Evolutionary conservation across 1,284 basidiomycete genomes (phyloP), one percentile per base, ranked within the genome.

Genomic region (Trametes polyzona): DNA sequence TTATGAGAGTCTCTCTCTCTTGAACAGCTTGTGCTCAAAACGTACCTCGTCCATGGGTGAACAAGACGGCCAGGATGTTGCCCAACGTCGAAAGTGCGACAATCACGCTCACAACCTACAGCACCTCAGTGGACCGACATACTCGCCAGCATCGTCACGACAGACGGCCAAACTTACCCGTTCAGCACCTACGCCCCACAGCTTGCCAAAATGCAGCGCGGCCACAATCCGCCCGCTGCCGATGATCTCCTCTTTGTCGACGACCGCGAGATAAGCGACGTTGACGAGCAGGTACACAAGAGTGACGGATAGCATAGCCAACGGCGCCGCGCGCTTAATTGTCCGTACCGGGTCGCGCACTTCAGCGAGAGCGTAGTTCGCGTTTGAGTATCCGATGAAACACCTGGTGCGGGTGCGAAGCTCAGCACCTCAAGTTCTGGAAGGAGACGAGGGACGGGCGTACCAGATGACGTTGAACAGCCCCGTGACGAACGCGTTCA

Each of bases 331-430:
- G 4, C 78, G 72, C 66, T 83, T 87, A 65, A 90, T 81, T 0
- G 88, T 90, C 30, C 78, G 77, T 4, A 88, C 78, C 1, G 88
- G 88, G 62, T 90, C 77, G 23, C 77, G 78, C 12, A 88, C 76
- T 65, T 90, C 87, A 4, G 86, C 87, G 2, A 90, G 74, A 0
- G 84, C 85, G 59, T 88, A 89, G 65, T 90, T 90, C 14, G 85
- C 86, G 55, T 86, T 88, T 0, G 83, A 82, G 66, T 88, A 90
- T 0, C 88, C 88, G 47, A 80, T 77, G 67, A 83, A 88, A 0
- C 84, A 86, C 87, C 86, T 88, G 46, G 1, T 9, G 14, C 30
- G 16, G 4, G 6, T n/a, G n/a, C n/a, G n/a, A n/a, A n/a, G n/a
- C 1, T 16, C 12, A 14, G 2, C 23, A 21, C 11, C 40, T 49